phyloP scores from a whole-genome alignment of 192 early-diverging fungal genomes.

The Oehlia diaphana region DNA sequence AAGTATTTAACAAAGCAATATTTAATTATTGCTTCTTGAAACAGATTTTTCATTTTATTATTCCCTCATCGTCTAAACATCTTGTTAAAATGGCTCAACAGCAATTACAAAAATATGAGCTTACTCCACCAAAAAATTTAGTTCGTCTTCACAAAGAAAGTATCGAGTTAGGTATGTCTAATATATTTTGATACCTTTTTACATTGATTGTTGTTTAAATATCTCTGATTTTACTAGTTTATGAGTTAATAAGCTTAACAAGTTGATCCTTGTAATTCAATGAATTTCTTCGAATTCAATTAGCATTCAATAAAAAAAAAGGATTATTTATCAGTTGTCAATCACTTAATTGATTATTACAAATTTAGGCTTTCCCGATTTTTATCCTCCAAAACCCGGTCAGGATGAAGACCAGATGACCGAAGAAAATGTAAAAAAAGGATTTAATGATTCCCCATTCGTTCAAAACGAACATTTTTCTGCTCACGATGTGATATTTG shows the following conservation, averaged over 20 bases:
- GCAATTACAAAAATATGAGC: neutral
- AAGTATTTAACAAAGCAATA: neutral
- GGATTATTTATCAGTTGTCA: neutral
- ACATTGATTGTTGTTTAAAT: neutral
- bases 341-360: neutral
- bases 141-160: neutral
- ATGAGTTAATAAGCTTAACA: neutral
- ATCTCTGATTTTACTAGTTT: no score
- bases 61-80: neutral
- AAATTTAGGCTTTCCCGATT: conserved; percentile 41
- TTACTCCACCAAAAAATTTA: neutral
- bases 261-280: neutral
- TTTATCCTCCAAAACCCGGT: conserved; percentile 44
- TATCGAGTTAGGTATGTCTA: neutral
- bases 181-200: neutral
- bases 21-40: neutral
- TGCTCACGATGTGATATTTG: conserved; percentile 52
- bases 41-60: no score
- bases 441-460: conserved; percentile 48
- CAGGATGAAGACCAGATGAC: conserved; percentile 50
- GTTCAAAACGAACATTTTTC: conserved; percentile 55
- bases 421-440: conserved; percentile 59
- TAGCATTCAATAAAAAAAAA: neutral
- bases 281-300: neutral
- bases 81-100: neutral